Percentiles rank a stretch among this genome's conserved stretches.
Conservation (phyloP, 179 eudicot genomes). For the Beta macrorhiza region DNA sequence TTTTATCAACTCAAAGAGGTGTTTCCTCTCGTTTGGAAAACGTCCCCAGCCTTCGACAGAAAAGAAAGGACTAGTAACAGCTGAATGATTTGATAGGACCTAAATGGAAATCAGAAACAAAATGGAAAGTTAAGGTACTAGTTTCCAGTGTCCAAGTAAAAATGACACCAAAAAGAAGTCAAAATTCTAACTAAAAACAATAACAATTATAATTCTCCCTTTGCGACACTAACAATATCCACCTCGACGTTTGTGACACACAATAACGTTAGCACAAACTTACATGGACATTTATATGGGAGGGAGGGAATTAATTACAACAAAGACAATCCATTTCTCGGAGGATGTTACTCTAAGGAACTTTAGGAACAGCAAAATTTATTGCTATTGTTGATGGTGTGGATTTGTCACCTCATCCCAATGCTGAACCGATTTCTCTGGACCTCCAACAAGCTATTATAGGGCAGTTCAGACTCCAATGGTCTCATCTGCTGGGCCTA, state of each 20-base stretch:
- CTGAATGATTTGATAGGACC: slow-evolving; percentile 72
- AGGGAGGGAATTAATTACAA: background rate
- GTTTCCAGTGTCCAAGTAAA: background rate
- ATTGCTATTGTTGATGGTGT: no score
- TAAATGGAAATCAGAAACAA: slow-evolving; percentile 25
- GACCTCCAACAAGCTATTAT: no score
- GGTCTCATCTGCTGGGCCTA: no score
- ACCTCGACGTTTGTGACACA: background rate
- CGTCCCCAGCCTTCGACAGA: slow-evolving; percentile 65
- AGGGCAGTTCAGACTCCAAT: no score
- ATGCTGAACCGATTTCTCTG: no score
- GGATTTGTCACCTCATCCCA: no score
- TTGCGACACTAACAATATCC: background rate
- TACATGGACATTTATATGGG: background rate
- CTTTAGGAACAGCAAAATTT: no score
- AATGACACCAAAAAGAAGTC: background rate
- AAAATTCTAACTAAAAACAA: background rate
- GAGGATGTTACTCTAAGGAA: no score
- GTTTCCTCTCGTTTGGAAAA: slow-evolving; percentile 64
- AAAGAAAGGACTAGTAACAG: slow-evolving; percentile 55
- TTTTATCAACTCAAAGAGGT: slow-evolving; percentile 55
- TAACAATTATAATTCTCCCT: background rate
- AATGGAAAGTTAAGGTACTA: background rate
- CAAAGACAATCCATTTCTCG: background rate
- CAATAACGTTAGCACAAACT: background rate